Evolutionary conservation across 2,329 filamentous ascomycete genomes (phyloP).

Genomic region (Fusarium tuaranense): DNA sequence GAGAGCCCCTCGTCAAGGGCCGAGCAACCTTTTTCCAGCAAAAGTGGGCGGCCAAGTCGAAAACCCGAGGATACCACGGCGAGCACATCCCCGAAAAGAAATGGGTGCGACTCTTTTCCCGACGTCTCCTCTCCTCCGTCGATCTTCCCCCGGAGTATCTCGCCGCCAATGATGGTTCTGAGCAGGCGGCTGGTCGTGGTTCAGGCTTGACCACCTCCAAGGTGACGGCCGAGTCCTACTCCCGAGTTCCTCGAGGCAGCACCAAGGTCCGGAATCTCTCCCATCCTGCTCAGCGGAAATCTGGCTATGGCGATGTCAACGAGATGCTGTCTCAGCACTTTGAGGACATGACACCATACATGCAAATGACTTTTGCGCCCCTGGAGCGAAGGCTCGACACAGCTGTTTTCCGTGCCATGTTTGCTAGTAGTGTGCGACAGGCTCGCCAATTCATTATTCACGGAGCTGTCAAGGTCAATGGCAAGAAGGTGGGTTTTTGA

Average conservation of each 20-base stretch:
- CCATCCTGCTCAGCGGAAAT: slow-evolving; percentile 39
- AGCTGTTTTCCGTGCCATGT: slow-evolving; percentile 93
- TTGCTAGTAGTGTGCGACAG: slow-evolving; percentile 92
- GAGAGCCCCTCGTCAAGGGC: slow-evolving; percentile 47
- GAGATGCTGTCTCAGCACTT: slow-evolving; percentile 49
- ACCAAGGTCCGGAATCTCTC: slow-evolving; percentile 25
- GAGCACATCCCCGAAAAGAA: slow-evolving; percentile 93
- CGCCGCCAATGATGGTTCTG: slow-evolving; percentile 83
- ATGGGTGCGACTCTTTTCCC: slow-evolving; percentile 93
- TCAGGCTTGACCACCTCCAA: slow-evolving; percentile 67
- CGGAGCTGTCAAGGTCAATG: slow-evolving; percentile 94
- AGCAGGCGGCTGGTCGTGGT: slow-evolving; percentile 85
- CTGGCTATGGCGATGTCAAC: slow-evolving; percentile 49
- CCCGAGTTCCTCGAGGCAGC: slow-evolving; percentile 43
- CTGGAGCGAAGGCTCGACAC: slow-evolving; percentile 92
- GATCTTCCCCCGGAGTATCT: slow-evolving; percentile 87
- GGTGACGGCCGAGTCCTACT: slow-evolving; percentile 51
- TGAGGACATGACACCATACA: slow-evolving; percentile 79
- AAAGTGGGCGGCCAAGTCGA: slow-evolving; percentile 93
- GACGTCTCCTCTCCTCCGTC: slow-evolving; percentile 83
- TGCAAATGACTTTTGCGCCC: slow-evolving; percentile 95
- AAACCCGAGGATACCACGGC: slow-evolving; percentile 89
- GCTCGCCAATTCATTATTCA: slow-evolving; percentile 95
- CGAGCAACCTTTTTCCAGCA: slow-evolving; percentile 91
- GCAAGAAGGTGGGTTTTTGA: slow-evolving; percentile 78